Conservation (phyloP, 2,329 filamentous ascomycete genomes). For the Sporothrix schenckii region DNA sequence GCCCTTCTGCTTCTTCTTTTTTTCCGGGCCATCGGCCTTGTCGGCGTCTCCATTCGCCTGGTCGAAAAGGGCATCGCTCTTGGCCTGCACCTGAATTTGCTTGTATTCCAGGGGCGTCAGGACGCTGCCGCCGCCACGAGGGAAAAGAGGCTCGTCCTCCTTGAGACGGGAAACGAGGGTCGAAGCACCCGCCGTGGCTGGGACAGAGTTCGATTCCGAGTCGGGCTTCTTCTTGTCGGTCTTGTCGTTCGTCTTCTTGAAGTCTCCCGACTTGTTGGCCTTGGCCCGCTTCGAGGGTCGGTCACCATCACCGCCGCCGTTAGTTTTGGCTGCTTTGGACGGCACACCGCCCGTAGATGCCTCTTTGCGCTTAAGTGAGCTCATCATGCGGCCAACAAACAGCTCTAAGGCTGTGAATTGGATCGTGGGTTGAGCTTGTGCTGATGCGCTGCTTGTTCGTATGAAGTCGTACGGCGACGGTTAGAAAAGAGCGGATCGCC, state of each 20-base stretch:
- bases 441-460: conserved; percentile 9
- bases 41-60: conserved; percentile 61
- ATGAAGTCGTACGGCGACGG: background rate
- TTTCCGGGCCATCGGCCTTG: conserved; percentile 49
- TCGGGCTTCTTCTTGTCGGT: conserved; percentile 23
- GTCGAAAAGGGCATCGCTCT: conserved; percentile 88
- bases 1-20: conserved; percentile 60
- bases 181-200: conserved; percentile 34
- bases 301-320: conserved; percentile 15
- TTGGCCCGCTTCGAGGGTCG: conserved; percentile 35
- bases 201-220: conserved; percentile 7
- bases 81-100: conserved; percentile 92
- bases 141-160: conserved; percentile 88
- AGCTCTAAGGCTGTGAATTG: conserved; percentile 24
- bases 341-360: conserved; percentile 28
- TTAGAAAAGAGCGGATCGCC: conserved; percentile 27
- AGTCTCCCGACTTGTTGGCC: conserved; percentile 26
- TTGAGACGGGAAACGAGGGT: conserved; percentile 54
- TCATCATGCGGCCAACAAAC: conserved; percentile 31
- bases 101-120: conserved; percentile 94
- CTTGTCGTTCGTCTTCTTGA: conserved; percentile 22
- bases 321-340: conserved; percentile 27
- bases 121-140: conserved; percentile 86
- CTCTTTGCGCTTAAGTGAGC: conserved; percentile 37
- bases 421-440: conserved; percentile 20